Conservation (phyloP, 148 eudicot genomes). For the Nyssa sinensis region DNA sequence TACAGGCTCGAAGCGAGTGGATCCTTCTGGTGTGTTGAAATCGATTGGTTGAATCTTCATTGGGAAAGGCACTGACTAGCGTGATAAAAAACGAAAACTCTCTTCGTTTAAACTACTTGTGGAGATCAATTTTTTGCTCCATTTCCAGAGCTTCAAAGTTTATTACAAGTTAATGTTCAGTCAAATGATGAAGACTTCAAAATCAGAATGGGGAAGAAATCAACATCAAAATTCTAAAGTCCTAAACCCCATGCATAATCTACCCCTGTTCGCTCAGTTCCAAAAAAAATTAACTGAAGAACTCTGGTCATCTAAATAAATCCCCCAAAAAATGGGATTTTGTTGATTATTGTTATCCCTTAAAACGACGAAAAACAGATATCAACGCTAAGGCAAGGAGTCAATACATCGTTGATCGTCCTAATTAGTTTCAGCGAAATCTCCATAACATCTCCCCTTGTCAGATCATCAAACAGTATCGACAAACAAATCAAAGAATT, state of each 20-base stretch:
- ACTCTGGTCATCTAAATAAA: no score
- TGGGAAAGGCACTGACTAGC: constrained; percentile 54
- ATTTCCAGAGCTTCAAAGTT: constrained; percentile 1
- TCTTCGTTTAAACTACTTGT: no score
- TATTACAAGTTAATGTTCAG: neutral
- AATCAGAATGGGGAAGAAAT: no score
- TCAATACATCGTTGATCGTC: neutral
- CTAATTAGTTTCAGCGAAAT: neutral
- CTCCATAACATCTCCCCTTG: neutral
- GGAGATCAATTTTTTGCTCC: neutral
- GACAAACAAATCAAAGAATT: neutral
- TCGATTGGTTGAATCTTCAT: constrained; percentile 81
- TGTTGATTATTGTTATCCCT: neutral
- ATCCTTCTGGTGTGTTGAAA: constrained; percentile 20
- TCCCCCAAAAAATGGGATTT: neutral
- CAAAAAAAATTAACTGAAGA: no score
- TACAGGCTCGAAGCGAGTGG: constrained; percentile 21
- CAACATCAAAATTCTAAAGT: no score
- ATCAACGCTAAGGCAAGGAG: neutral
- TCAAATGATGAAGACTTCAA: no score
- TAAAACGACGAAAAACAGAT: neutral
- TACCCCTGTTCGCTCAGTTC: no score
- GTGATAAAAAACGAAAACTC: neutral
- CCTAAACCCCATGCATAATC: constrained; percentile 10
- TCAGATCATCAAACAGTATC: constrained; percentile 18